Evolutionary conservation across 73 alveolate species (phyloP).

Genomic region (Paramecium pentaurelia): DNA sequence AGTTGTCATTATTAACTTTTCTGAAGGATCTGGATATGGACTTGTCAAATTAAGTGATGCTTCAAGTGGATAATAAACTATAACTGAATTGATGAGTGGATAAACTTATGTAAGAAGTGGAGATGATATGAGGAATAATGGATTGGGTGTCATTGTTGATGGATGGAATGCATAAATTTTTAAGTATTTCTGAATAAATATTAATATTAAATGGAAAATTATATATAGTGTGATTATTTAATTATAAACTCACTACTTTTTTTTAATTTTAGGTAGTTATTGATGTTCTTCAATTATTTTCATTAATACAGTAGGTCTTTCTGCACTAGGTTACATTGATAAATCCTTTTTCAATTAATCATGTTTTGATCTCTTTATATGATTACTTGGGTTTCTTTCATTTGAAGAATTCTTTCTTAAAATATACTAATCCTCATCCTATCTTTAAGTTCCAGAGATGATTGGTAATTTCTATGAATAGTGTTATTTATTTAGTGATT

Average conservation of each 20-base stretch:
- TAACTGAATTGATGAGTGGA: conserved; percentile 51
- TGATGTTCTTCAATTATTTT: conserved; percentile 37
- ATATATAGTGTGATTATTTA: neutral
- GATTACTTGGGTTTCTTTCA: neutral
- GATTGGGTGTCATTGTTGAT: conserved; percentile 61
- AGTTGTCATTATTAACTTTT: conserved; percentile 57
- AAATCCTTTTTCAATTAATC: conserved; percentile 6
- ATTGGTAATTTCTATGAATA: conserved; percentile 31
- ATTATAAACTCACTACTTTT: neutral
- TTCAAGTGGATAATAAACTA: conserved; percentile 24
- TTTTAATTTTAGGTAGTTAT: conserved; percentile 25
- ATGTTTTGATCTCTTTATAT: neutral
- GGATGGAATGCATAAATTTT: conserved; percentile 66
- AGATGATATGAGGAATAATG: conserved; percentile 53
- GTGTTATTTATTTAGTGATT: conserved; percentile 27
- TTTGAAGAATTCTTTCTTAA: conserved; percentile 7
- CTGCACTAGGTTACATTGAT: conserved; percentile 28
- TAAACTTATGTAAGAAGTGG: conserved; percentile 62
- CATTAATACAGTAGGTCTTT: conserved; percentile 14
- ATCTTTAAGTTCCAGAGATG: neutral
- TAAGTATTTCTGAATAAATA: conserved; percentile 40
- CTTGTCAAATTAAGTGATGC: conserved; percentile 61
- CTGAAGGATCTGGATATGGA: conserved; percentile 64
- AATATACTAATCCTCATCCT: neutral
- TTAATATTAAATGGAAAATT: neutral